Evolutionary conservation across 176 grass and related monocot genomes (phyloP).

Genomic region (Aegilops bicornis): DNA sequence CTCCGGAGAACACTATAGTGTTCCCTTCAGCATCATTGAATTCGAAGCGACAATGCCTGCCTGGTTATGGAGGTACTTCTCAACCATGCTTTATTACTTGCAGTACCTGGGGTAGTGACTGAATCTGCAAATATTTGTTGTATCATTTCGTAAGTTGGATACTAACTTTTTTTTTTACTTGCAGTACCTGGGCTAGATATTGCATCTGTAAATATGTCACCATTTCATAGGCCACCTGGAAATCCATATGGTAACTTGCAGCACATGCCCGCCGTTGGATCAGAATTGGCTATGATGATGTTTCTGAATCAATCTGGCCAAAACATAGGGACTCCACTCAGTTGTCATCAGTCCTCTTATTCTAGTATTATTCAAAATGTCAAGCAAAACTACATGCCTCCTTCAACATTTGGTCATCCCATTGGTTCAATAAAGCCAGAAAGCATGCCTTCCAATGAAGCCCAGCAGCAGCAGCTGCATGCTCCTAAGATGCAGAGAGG

Average conservation of each 20-base stretch:
- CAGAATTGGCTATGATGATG: slow-evolving; percentile 65
- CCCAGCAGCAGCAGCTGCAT: slow-evolving; percentile 30
- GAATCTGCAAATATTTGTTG: slow-evolving; percentile 29
- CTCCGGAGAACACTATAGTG: slow-evolving; percentile 70
- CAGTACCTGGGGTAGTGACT: slow-evolving; percentile 43
- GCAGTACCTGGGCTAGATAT: slow-evolving; percentile 52
- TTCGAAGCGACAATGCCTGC: slow-evolving; percentile 85
- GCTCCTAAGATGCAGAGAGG: slow-evolving; percentile 17
- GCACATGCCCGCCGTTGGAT: slow-evolving; percentile 34
- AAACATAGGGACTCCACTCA: slow-evolving; percentile 36
- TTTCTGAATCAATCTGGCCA: slow-evolving; percentile 58
- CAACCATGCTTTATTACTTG: slow-evolving; percentile 8
- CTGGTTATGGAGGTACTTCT: slow-evolving; percentile 42
- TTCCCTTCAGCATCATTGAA: slow-evolving; percentile 59
- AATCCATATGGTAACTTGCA: slow-evolving; percentile 49
- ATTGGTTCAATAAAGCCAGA: slow-evolving; percentile 40
- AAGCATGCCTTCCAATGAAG: slow-evolving; percentile 25
- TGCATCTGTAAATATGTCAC: slow-evolving; percentile 49
- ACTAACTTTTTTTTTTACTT: neutral
- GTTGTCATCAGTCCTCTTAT: slow-evolving; percentile 63
- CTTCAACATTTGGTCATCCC: slow-evolving; percentile 23
- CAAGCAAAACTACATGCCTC: slow-evolving; percentile 45
- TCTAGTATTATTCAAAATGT: slow-evolving; percentile 75
- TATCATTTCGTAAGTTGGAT: neutral
- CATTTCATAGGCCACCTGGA: slow-evolving; percentile 40